Percentiles rank a stretch among this genome's conserved stretches.
phyloP scores from a whole-genome alignment of 176 grass and related monocot species.

The Alloteropsis semialata region DNA sequence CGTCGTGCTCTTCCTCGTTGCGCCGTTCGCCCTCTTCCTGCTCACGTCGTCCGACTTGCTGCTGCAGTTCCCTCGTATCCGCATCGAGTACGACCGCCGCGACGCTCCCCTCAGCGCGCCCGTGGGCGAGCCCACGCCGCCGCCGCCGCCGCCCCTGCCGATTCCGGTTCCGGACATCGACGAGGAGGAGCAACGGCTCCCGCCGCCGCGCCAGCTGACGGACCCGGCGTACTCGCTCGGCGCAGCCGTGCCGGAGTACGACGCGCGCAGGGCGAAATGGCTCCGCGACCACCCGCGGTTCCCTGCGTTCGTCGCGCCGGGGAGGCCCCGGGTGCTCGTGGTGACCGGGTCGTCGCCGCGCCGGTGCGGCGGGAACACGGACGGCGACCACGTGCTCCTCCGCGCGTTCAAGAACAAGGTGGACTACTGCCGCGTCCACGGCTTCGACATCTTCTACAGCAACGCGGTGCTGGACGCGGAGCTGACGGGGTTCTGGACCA shows the following conservation, averaged over 20 bases:
- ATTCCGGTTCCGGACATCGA: neutral
- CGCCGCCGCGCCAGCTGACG: slow-evolving; percentile 49
- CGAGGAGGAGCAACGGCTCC: neutral
- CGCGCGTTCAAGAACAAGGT: slow-evolving; percentile 89
- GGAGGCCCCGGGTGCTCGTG: slow-evolving; percentile 64
- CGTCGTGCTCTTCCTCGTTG: slow-evolving; percentile 23
- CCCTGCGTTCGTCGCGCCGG: slow-evolving; percentile 36
- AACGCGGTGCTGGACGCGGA: slow-evolving; percentile 75
- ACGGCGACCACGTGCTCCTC: slow-evolving; percentile 76
- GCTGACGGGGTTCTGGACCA: slow-evolving; percentile 83
- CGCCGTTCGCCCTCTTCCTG: slow-evolving; percentile 30
- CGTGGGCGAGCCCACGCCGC: neutral
- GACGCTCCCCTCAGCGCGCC: neutral
- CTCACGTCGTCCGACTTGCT: slow-evolving; percentile 20
- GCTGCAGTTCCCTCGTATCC: slow-evolving; percentile 37
- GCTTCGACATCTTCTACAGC: slow-evolving; percentile 86
- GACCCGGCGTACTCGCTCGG: slow-evolving; percentile 59
- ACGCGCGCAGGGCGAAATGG: slow-evolving; percentile 54
- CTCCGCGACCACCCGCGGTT: slow-evolving; percentile 49
- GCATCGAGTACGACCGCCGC: slow-evolving; percentile 31
- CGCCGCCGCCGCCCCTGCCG: neutral
- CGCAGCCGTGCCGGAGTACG: slow-evolving; percentile 50
- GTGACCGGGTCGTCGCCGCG: slow-evolving; percentile 74
- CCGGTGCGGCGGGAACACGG: slow-evolving; percentile 48
- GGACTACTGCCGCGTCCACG: slow-evolving; percentile 90